Evolutionary conservation across 345 rosid genomes (phyloP).

Genomic region (Diplotaxis tenuifolia): DNA sequence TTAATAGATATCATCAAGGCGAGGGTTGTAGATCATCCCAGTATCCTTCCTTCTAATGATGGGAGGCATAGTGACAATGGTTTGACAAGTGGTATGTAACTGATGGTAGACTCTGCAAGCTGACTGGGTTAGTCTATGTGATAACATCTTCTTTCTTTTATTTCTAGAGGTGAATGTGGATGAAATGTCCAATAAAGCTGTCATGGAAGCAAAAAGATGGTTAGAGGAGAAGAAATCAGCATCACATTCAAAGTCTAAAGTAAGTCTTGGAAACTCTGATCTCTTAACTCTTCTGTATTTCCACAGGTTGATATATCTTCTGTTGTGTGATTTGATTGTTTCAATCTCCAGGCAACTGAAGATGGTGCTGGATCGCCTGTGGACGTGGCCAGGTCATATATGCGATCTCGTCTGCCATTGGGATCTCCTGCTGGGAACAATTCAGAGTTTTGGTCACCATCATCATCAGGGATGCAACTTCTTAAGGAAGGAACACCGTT

Average conservation of each 20-base stretch:
- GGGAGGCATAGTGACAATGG: constrained; percentile 29
- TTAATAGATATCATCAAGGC: constrained; percentile 65
- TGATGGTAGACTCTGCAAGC: constrained; percentile 30
- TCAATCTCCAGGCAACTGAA: constrained; percentile 43
- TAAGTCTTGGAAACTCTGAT: constrained; percentile 41
- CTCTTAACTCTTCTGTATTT: too few relatives aligned
- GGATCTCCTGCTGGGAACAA: constrained; percentile 54
- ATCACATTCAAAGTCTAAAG: constrained; percentile 52
- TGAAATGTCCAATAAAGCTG: constrained; percentile 50
- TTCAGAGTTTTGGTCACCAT: constrained; percentile 44
- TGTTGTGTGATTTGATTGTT: too few relatives aligned
- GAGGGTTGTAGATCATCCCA: constrained; percentile 53
- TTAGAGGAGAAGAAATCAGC: constrained; percentile 69
- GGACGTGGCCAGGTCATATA: constrained; percentile 76
- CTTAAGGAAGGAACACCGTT: constrained; percentile 54
- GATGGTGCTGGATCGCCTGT: constrained; percentile 73
- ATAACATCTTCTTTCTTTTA: constrained; percentile 24
- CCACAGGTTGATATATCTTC: too few relatives aligned
- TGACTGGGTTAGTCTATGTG: background rate
- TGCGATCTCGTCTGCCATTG: constrained; percentile 72
- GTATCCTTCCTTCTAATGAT: constrained; percentile 28
- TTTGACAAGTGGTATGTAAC: constrained; percentile 42
- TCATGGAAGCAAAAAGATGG: constrained; percentile 80
- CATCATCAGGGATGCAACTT: constrained; percentile 45
- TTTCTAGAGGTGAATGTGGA: constrained; percentile 49